phyloP scores from a whole-genome alignment of 768 basidiomycete species.

The Lactarius akahatsu region DNA sequence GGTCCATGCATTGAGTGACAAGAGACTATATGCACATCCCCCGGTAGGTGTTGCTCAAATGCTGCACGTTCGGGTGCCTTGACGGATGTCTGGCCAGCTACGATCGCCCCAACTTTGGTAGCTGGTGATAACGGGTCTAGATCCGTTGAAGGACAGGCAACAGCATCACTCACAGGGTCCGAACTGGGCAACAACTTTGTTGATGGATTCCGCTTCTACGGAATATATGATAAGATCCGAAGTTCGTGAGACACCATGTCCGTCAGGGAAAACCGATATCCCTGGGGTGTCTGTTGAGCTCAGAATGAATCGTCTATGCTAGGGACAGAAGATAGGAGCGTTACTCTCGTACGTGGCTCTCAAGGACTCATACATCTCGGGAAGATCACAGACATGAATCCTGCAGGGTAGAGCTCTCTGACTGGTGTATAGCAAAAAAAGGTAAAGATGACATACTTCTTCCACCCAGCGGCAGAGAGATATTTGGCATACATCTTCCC shows the following conservation, averaged over 20 bases:
- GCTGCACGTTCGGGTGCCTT: conserved; percentile 91
- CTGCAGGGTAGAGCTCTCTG: conserved; percentile 42
- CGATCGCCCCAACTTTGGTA: conserved; percentile 88
- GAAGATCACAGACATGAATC: conserved; percentile 87
- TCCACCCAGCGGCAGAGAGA: conserved; percentile 82
- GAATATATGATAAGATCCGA: conserved; percentile 95
- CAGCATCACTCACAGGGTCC: conserved; percentile 74
- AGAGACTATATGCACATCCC: conserved; percentile 86
- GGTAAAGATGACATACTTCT: conserved; percentile 54
- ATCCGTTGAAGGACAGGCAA: neutral
- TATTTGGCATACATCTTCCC: conserved; percentile 86
- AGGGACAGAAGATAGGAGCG: neutral
- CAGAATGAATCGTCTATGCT: neutral
- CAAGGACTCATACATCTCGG: conserved; percentile 67
- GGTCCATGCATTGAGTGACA: conserved; percentile 96
- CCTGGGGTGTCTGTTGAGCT: conserved; percentile 50
- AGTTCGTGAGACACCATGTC: conserved; percentile 82
- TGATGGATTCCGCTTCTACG: conserved; percentile 89
- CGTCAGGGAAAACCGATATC: conserved; percentile 69
- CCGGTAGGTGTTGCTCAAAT: conserved; percentile 84
- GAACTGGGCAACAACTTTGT: conserved; percentile 77
- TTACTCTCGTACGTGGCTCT: conserved; percentile 60
- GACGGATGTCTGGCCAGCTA: conserved; percentile 95
- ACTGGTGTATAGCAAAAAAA: neutral
- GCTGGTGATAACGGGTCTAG: conserved; percentile 45